Evolutionary conservation across 345 rosid species (phyloP).

Genomic region (Eucalyptus leucophloia): DNA sequence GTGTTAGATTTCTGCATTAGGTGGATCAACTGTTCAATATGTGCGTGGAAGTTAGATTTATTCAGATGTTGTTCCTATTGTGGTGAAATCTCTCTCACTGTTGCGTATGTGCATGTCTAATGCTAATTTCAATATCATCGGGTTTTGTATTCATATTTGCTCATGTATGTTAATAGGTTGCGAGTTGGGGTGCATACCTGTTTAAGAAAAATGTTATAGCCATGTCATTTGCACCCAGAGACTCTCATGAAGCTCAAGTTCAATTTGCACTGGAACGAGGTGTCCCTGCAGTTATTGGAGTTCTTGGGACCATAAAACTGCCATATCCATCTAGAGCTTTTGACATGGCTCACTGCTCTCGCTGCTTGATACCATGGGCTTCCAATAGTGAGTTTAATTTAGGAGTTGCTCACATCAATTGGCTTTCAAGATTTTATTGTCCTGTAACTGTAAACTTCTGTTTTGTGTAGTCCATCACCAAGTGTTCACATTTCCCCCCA

Average conservation of each 20-base stretch:
- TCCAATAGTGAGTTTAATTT: slow-evolving; percentile 22
- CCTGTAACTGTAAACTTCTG: background rate
- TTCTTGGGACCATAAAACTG: slow-evolving; percentile 47
- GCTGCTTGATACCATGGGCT: slow-evolving; percentile 62
- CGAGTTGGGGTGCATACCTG: slow-evolving; percentile 63
- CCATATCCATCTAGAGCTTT: slow-evolving; percentile 52
- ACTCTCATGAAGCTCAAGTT: slow-evolving; percentile 63
- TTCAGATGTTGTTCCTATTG: background rate
- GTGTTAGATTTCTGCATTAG: background rate
- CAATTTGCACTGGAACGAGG: slow-evolving; percentile 72
- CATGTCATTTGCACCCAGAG: slow-evolving; percentile 68
- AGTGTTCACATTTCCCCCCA: background rate
- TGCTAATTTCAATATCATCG: background rate
- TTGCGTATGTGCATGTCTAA: background rate
- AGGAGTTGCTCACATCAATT: background rate
- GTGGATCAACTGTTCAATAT: background rate
- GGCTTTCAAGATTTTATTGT: background rate
- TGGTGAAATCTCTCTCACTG: background rate
- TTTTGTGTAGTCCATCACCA: background rate
- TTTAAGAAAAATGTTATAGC: slow-evolving; percentile 48
- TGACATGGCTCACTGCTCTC: slow-evolving; percentile 61
- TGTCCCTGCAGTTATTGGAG: slow-evolving; percentile 60
- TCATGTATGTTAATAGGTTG: slow-evolving; percentile 21
- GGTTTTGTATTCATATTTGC: background rate
- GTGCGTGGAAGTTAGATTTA: background rate